These are phyloP conservation scores for Theileria equi DNA, from an alignment of 169 alveolate genomes.

Conservation along the genomic window DNA sequence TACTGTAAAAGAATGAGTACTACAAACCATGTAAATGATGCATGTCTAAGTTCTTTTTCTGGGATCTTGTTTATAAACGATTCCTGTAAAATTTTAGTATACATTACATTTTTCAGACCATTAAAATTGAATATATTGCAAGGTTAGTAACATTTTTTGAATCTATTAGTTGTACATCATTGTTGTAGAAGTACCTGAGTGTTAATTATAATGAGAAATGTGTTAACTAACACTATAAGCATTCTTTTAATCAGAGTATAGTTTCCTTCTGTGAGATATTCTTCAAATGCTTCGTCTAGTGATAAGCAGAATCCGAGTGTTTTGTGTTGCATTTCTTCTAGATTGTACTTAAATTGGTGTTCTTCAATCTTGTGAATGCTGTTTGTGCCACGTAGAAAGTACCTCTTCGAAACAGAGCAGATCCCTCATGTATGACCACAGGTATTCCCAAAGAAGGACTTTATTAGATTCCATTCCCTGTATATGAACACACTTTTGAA, in stretches of 20 bases:
- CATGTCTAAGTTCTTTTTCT: constrained; percentile 32
- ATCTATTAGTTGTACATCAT: constrained; percentile 2
- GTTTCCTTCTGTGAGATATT: constrained; percentile 23
- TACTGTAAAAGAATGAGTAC: neutral
- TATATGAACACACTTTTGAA: neutral
- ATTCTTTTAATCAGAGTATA: constrained; percentile 15
- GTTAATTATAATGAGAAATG: neutral
- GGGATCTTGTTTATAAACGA: constrained; percentile 37
- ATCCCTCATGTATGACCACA: constrained; percentile 41
- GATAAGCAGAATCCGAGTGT: constrained; percentile 59
- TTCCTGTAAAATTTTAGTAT: neutral
- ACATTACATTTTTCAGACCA: constrained; percentile 10
- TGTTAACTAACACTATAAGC: constrained; percentile 16
- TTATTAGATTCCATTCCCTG: constrained; percentile 49
- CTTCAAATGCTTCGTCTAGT: constrained; percentile 53
- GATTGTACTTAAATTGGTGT: constrained; percentile 24
- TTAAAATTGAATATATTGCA: constrained; percentile 23
- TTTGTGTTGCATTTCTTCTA: constrained; percentile 61
- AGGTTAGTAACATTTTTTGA: constrained; percentile 28
- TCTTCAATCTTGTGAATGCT: constrained; percentile 23
- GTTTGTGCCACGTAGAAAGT: no score
- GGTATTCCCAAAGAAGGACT: constrained; percentile 52
- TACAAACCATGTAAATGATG: constrained; percentile 50
- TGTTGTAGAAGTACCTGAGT: constrained; percentile 50
- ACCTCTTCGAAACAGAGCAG: constrained; percentile 34